A percentile compares a stretch with the other conserved stretches of the same genome.
Conservation (phyloP, 2,329 filamentous ascomycete species). For the Clathrospora elynae region DNA sequence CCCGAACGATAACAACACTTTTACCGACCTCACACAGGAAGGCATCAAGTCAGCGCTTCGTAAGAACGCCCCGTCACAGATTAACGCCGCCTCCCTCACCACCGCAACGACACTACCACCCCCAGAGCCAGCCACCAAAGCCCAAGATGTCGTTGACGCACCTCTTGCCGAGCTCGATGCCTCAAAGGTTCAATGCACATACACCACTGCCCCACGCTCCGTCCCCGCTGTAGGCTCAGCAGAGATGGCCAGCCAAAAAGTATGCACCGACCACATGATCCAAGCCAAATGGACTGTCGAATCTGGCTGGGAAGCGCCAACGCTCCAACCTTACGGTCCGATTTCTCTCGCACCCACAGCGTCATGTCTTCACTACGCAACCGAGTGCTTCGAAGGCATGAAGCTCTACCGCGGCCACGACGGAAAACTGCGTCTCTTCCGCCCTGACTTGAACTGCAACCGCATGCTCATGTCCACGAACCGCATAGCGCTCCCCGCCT, state of each 20-base stretch:
- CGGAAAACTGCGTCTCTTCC: constrained; percentile 75
- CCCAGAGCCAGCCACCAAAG: constrained; percentile 21
- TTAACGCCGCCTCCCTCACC: constrained; percentile 32
- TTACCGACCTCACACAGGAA: constrained; percentile 38
- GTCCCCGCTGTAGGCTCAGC: constrained; percentile 50
- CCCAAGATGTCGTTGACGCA: constrained; percentile 20
- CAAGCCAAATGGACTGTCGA: constrained; percentile 69
- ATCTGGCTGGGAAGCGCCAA: constrained; percentile 73
- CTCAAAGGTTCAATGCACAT: constrained; percentile 50
- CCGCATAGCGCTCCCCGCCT: constrained; percentile 75
- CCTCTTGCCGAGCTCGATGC: constrained; percentile 51
- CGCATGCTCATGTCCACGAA: constrained; percentile 62
- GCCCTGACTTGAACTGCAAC: constrained; percentile 72
- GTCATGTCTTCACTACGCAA: constrained; percentile 84
- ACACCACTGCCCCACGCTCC: constrained; percentile 49
- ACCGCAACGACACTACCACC: constrained; percentile 33
- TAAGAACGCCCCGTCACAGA: constrained; percentile 39
- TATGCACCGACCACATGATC: constrained; percentile 87
- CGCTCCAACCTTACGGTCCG: constrained; percentile 77
- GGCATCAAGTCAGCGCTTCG: constrained; percentile 41
- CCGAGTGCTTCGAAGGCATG: constrained; percentile 86
- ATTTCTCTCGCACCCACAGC: constrained; percentile 80
- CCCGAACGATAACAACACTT: constrained; percentile 29
- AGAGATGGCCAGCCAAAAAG: constrained; percentile 49
- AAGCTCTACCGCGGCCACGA: constrained; percentile 74